Base-by-base conservation (phyloP, 306 rosid species). In the Dryas alaskensis region DNA sequence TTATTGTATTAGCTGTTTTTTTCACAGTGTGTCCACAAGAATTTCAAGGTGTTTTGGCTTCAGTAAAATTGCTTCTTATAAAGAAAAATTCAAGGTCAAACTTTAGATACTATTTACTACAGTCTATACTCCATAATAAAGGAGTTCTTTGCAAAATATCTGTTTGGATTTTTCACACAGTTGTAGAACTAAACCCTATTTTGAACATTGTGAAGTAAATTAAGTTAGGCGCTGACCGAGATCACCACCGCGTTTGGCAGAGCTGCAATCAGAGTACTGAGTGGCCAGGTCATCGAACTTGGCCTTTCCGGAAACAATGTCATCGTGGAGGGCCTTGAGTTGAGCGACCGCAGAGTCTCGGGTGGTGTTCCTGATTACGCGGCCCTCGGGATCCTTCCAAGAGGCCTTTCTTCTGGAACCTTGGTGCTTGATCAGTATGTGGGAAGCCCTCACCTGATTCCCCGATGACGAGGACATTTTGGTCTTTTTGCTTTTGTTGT, bases 321-420 rank as follows among this genome's bases (percentile, higher is more conserved):
- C 99, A 5, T 88, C 92, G 0, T 87, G 90, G 39, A 89, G 51
- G 64, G 78, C 76, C 65, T 80, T 80, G 63, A 94, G 96, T 78
- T 86, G 92, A 50, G 99, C 74, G 50, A 86, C 90, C 1, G 97
- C 99, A 37, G 78, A 37, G 0, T 94, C 99, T 7, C 87, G 85
- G 22, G 92, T 89, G 44, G 97, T 94, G 79, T 53, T 87, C 73
- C 42, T 82, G 85, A 94, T 94, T 65, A 90, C 75, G 7, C 76
- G 83, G 8, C 99, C 99, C 54, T 89, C 97, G 55, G 97, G 97
- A 89, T 94, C 99, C 82, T 94, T 94, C 99, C 99, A 94, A 3
- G 99, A 94, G 19, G 96, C 92, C 81, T 88, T 88, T 55, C 99
- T 80, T 67, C 99, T 81, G 10, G 99, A 94, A 8, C 95, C 99